A percentile compares a stretch with the other conserved stretches of the same genome.
Evolutionary conservation across 2,329 filamentous ascomycete species (phyloP).

Genomic region (Cercospora sp.): DNA sequence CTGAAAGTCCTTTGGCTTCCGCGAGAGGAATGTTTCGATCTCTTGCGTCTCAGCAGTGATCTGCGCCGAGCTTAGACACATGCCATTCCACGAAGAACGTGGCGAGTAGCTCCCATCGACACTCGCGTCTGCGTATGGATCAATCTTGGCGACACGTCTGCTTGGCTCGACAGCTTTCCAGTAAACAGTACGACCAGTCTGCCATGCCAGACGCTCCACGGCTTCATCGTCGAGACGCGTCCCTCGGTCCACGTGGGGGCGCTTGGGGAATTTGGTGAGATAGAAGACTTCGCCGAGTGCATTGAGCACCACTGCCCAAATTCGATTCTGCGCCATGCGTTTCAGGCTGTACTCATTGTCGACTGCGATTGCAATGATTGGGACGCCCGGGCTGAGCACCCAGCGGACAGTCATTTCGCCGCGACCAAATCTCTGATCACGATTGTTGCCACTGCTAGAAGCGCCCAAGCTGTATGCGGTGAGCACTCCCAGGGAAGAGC

Average conservation of each 20-base stretch:
- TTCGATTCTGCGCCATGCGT: conserved; percentile 66
- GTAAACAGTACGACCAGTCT: conserved; percentile 71
- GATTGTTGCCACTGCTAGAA: conserved; percentile 52
- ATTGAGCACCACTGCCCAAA: conserved; percentile 93
- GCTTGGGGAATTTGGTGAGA: conserved; percentile 67
- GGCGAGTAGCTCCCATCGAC: conserved; percentile 75
- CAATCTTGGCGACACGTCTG: conserved; percentile 67
- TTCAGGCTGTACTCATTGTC: conserved; percentile 78
- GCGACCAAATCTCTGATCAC: conserved; percentile 63
- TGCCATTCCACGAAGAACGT: conserved; percentile 70
- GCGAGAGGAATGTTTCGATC: conserved; percentile 72
- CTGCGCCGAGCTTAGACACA: conserved; percentile 70
- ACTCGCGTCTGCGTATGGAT: conserved; percentile 69
- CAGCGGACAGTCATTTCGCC: conserved; percentile 85
- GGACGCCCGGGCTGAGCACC: conserved; percentile 88
- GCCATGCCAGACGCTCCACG: conserved; percentile 70
- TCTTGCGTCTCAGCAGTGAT: conserved; percentile 74
- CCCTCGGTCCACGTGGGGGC: conserved; percentile 52
- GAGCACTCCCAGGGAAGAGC: conserved; percentile 79
- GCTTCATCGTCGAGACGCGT: conserved; percentile 52
- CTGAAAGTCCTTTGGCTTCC: conserved; percentile 75
- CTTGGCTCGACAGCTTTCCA: conserved; percentile 82
- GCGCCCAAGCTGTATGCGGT: conserved; percentile 70
- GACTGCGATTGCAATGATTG: conserved; percentile 78
- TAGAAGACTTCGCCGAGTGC: conserved; percentile 91